Evolutionary conservation across 768 basidiomycete genomes (phyloP), one percentile per base, ranked within the genome.

Genomic region (Scleroderma bovista): DNA sequence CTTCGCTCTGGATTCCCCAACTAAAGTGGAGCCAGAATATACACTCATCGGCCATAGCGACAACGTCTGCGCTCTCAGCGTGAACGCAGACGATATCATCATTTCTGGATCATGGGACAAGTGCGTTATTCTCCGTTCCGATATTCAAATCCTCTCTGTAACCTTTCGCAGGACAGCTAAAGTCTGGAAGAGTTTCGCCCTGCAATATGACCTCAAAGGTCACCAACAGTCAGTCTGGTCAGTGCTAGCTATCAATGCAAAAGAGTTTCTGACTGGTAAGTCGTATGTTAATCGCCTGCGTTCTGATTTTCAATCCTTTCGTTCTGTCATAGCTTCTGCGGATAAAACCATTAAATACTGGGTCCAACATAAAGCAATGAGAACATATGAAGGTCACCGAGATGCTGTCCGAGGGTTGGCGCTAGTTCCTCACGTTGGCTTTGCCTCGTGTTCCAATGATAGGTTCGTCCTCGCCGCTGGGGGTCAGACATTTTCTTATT

Each of bases 101-200:
- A 82, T 96, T 50, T 94, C 91, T 8, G 96, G 96, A 17, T 95
- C 92, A 38, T 99, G 96, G 96, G 96, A 98, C 71, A 88, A 79
- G 95, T 95, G 60, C 68, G 80, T 69, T 11, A 15, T 45, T 37
- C 41, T 41, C 45, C 33, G 10, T 40, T 36, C 42, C 26, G 22
- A n/a, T 31, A 29, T 22, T 12, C 20, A 10, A 29, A 31, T 45
- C 32, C 19, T n/a, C 36, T 10, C 45, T 54, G 10, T 37, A 43
- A 29, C 26, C 9, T 9, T 36, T 46, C 51, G 26, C 60, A 97
- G 94, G 64, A 92, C 95, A 2, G 95, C 93, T 32, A 91, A 92
- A 69, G 86, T 99, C 2, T 97, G 93, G 93, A 83, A 82, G 66
- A 75, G 87, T 59, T 93, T 88, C 66, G 66, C 79, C 51, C 68